Percentiles rank a stretch among this genome's conserved stretches.
These are phyloP conservation scores for Silybum marianum DNA, from an alignment of 129 eudicot species.

Conservation along the genomic window DNA sequence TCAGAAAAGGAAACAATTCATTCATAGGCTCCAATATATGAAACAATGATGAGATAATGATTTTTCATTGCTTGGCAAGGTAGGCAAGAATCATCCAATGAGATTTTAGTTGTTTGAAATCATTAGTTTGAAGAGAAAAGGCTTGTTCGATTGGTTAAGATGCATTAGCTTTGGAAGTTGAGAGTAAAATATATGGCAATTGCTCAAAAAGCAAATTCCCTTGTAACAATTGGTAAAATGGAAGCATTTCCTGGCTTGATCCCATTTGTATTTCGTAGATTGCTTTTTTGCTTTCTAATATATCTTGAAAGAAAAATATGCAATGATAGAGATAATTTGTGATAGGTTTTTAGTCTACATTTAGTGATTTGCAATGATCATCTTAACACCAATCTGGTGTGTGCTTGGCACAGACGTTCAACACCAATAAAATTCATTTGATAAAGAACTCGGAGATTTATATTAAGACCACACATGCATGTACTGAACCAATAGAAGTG, in stretches of 20 bases:
- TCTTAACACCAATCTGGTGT: neutral
- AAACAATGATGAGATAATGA: neutral
- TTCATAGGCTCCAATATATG: neutral
- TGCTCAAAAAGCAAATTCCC: neutral
- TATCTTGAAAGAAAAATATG: neutral
- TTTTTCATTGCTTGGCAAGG: neutral
- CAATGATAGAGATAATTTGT: neutral
- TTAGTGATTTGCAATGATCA: neutral
- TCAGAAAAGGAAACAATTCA: neutral
- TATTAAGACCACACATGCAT: neutral
- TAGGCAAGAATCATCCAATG: neutral
- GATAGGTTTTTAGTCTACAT: neutral
- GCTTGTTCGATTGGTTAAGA: neutral
- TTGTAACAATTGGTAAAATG: neutral
- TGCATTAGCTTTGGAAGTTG: neutral
- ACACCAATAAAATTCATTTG: neutral
- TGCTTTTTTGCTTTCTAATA: neutral
- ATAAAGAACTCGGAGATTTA: neutral
- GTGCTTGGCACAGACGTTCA: neutral
- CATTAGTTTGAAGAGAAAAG: neutral
- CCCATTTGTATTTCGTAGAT: neutral
- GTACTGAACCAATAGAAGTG: neutral
- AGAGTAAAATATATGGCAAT: neutral
- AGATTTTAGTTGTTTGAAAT: neutral
- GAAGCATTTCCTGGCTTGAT: neutral